phyloP scores from a whole-genome alignment of 805 yeast species.

The Lachancea lanzarotensis region DNA sequence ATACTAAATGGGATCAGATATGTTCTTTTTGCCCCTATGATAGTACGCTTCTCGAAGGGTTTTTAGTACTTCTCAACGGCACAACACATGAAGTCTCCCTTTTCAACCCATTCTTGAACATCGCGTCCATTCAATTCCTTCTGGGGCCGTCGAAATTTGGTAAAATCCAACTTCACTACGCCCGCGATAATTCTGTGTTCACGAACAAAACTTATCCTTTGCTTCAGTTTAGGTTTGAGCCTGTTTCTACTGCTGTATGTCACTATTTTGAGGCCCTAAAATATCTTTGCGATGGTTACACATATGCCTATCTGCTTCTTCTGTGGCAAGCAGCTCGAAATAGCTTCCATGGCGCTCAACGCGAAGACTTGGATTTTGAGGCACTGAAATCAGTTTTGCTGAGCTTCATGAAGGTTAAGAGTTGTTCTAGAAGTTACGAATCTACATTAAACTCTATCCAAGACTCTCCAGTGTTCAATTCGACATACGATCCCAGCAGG shows the following conservation, averaged over 20 bases:
- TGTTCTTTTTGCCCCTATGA: slow-evolving; percentile 9
- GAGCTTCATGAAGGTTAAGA: slow-evolving; percentile 1
- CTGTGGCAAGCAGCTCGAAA: slow-evolving; percentile 45
- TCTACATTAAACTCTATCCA: background rate
- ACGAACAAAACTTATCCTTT: background rate
- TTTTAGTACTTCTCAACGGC: slow-evolving; percentile 12
- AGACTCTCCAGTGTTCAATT: slow-evolving; percentile 2
- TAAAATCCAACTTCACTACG: background rate
- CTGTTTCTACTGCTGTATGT: background rate
- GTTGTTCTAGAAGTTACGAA: background rate
- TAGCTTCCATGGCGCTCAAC: background rate
- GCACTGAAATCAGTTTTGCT: slow-evolving; percentile 3
- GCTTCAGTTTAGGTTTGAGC: background rate
- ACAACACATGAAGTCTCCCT: slow-evolving; percentile 30
- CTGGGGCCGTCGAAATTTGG: slow-evolving; percentile 19
- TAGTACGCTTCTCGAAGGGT: slow-evolving; percentile 12
- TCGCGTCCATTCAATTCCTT: slow-evolving; percentile 34
- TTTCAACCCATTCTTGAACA: slow-evolving; percentile 26
- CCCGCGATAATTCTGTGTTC: background rate
- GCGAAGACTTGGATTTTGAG: background rate
- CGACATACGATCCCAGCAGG: slow-evolving; percentile 36
- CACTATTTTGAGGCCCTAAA: slow-evolving; percentile 32
- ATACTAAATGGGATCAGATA: slow-evolving; percentile 7
- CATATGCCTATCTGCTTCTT: slow-evolving; percentile 52
- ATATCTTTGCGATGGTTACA: slow-evolving; percentile 50